Base-by-base conservation (phyloP, 331 rosid genomes). In the Quercus phellos region DNA sequence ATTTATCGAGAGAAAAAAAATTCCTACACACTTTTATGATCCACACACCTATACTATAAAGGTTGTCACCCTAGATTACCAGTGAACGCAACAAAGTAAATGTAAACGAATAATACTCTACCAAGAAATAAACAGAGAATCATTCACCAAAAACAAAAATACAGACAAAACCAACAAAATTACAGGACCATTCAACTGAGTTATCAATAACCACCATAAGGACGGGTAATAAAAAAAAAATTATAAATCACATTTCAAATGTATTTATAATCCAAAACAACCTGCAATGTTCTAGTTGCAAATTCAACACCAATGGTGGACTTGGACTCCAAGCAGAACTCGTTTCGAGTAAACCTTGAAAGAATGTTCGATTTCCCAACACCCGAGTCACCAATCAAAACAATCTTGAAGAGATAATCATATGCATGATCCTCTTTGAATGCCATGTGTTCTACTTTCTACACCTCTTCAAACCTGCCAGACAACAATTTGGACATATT, bases 261-360 rank as follows among this genome's bases (percentile, higher is more conserved):
- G 26, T 68, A n/a, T 32, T 54, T 8, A 38, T 38, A 0, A 50
- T 12, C n/a, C 13, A 29, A 53, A 68, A 69, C 14, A 70, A 94
- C 97, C 94, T 94, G 97, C 75, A 92, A 83, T 6, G 97, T 94
- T 76, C 96, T 84, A 12, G 98, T 94, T 4, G 98, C 98, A 73
- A 94, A 94, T 83, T 94, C 98, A 69, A 94, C 98, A 14, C 98
- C 98, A 83, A 94, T 94, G 75, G 98, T 94, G 68, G 98, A 94
- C 78, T 94, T 94, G 5, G 98, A 94, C 42, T 94, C 98, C 86
- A 94, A 86, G 81, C 93, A 92, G 34, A 94, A 92, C 79, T 94
- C 97, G 32, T 94, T 94, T 70, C 98, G 64, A 3, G 98, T 94
- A 80, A 94, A 94, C 77, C 98, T 88, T 4, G 96, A 94, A 42